Conservation (phyloP, 495 filamentous ascomycete genomes). For the Penicillium pulvis region DNA sequence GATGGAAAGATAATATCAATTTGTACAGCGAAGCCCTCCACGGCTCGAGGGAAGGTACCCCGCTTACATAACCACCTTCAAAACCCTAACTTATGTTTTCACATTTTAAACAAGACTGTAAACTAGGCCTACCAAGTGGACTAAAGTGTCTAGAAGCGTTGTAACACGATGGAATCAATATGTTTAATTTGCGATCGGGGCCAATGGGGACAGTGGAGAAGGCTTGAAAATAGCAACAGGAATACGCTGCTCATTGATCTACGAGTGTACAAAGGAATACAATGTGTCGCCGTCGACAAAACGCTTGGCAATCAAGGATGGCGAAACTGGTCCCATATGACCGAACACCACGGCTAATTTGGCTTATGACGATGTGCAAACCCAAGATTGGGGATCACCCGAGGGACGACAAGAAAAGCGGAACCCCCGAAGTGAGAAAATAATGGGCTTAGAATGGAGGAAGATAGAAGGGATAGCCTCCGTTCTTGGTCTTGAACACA, state of each 20-base stretch:
- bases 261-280: slow-evolving; percentile 17
- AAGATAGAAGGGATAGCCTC: slow-evolving; percentile 90
- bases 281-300: slow-evolving; percentile 25
- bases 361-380: neutral
- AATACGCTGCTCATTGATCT: slow-evolving; percentile 14
- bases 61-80: neutral
- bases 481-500: slow-evolving; percentile 92
- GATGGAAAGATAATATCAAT: neutral
- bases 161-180: too few relatives aligned
- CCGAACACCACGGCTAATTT: neutral
- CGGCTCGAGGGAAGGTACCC: too few relatives aligned
- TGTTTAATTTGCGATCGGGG: neutral
- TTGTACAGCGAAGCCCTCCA: neutral
- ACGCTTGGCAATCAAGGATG: neutral
- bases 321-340: neutral
- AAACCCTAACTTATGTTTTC: neutral
- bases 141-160: too few relatives aligned
- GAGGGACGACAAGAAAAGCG: neutral
- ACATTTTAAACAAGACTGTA: too few relatives aligned
- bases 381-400: neutral
- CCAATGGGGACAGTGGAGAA: neutral
- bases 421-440: neutral
- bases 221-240: neutral
- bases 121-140: too few relatives aligned
- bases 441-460: slow-evolving; percentile 70